Percentiles rank a stretch among this genome's conserved stretches.
These are phyloP conservation scores for Fraxinus excelsior DNA, from an alignment of 257 asterid species.

Conservation along the genomic window DNA sequence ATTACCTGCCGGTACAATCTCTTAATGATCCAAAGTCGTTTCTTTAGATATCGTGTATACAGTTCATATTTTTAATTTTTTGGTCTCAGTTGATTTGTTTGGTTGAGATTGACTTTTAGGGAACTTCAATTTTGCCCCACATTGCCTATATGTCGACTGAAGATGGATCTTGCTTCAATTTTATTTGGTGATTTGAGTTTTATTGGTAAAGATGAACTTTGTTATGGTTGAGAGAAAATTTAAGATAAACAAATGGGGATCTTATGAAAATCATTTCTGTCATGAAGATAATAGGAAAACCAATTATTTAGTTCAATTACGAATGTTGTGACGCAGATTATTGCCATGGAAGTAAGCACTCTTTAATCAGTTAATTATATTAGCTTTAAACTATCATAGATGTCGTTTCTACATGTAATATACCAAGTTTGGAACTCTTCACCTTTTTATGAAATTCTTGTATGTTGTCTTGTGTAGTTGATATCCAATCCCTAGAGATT, in stretches of 20 bases:
- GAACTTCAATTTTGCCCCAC: no score
- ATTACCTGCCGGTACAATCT: slow-evolving; percentile 13
- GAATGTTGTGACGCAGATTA: background rate
- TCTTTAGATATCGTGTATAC: no score
- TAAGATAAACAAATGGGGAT: background rate
- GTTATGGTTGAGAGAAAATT: no score
- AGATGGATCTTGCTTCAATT: background rate
- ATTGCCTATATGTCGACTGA: no score
- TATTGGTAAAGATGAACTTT: background rate
- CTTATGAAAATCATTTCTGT: background rate
- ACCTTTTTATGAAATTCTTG: background rate
- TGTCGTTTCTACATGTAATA: background rate
- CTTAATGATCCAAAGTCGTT: no score
- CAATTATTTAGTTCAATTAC: background rate
- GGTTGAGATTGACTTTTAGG: no score
- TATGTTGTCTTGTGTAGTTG: slow-evolving; percentile 14
- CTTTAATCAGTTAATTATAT: no score
- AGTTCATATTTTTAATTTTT: no score
- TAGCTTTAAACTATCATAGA: no score
- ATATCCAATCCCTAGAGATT: slow-evolving; percentile 20
- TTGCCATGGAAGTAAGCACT: background rate
- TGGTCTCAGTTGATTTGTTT: no score
- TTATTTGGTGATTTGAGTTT: background rate
- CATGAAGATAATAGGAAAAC: background rate
- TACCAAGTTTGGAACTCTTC: background rate